Conservation (phyloP, 169 alveolate genomes). For the Condylostoma magnum region DNA sequence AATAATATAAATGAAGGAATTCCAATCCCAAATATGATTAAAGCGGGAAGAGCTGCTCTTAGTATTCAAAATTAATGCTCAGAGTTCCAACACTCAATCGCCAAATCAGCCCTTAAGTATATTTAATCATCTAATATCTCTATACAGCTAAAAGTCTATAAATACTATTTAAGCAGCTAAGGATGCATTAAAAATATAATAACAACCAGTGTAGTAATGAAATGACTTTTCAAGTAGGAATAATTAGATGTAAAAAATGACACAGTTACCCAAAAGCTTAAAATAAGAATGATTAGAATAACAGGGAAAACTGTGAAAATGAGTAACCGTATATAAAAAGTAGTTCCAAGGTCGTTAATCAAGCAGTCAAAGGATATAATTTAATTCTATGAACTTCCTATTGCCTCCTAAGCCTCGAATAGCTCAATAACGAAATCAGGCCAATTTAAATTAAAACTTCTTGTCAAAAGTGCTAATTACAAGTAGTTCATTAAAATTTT, state of each 20-base stretch:
- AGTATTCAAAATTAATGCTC: conserved; percentile 14
- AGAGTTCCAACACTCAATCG: conserved; percentile 19
- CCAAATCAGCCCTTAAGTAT: conserved; percentile 22
- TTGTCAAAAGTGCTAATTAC: conserved; percentile 21
- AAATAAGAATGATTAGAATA: not conserved
- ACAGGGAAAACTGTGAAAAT: conserved; percentile 21
- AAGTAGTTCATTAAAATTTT: conserved; percentile 42
- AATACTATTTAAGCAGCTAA: conserved; percentile 24
- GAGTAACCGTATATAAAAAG: conserved; percentile 1
- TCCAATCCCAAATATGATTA: conserved; percentile 47
- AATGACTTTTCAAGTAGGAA: not conserved
- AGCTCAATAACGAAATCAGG: conserved; percentile 30
- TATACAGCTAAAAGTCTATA: conserved; percentile 36
- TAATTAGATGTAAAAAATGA: not conserved
- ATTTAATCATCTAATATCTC: conserved; percentile 28
- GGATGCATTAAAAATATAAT: conserved; percentile 57
- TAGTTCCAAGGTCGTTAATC: not conserved
- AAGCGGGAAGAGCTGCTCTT: conserved; percentile 39
- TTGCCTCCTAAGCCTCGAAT: conserved; percentile 25
- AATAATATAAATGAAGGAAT: conserved; percentile 39
- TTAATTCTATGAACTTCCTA: conserved; percentile 20
- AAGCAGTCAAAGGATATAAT: conserved; percentile 43
- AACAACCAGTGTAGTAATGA: conserved; percentile 28
- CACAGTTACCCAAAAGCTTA: not conserved
- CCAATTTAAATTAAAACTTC: conserved; percentile 39